Percentiles rank a stretch among this genome's conserved stretches.
These are phyloP conservation scores for Leccinum olivaceopallidum DNA, from an alignment of 768 basidiomycete species.

Conservation along the genomic window DNA sequence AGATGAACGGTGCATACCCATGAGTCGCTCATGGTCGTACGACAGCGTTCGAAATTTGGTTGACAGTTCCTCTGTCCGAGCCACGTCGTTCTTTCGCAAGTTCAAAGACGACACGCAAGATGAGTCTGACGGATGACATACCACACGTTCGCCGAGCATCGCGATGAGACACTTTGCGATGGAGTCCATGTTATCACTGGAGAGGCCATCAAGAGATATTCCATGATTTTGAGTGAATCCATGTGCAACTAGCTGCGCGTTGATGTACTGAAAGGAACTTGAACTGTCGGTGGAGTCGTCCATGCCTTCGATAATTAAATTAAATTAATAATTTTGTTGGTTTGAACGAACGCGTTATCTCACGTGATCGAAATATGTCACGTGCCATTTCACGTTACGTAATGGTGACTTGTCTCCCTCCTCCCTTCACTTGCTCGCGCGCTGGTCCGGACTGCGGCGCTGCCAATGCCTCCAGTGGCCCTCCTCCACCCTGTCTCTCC, in stretches of 20 bases:
- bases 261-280: conserved; percentile 65
- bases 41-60: conserved; percentile 74
- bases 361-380: conserved; percentile 27
- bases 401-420: conserved; percentile 19
- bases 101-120: conserved; percentile 9
- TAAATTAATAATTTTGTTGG: not conserved
- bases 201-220: conserved; percentile 64
- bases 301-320: not conserved
- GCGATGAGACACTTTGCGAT: conserved; percentile 74
- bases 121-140: conserved; percentile 38
- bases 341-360: conserved; percentile 26
- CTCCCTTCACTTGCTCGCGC: conserved; percentile 1
- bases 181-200: conserved; percentile 52
- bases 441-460: not conserved
- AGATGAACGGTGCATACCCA: conserved; percentile 59
- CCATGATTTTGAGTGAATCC: conserved; percentile 69
- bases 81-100: conserved; percentile 64
- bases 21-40: conserved; percentile 80
- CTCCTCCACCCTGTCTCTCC: conserved; percentile 39
- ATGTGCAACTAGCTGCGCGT: conserved; percentile 80
- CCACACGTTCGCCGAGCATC: conserved; percentile 76
- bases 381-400: conserved; percentile 20
- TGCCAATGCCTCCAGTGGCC: conserved; percentile 23
- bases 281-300: not conserved
- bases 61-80: conserved; percentile 71